Percentiles rank a stretch among this genome's conserved stretches.
phyloP scores from a whole-genome alignment of 192 early-diverging fungal genomes.

The Linnemannia schmuckeri region DNA sequence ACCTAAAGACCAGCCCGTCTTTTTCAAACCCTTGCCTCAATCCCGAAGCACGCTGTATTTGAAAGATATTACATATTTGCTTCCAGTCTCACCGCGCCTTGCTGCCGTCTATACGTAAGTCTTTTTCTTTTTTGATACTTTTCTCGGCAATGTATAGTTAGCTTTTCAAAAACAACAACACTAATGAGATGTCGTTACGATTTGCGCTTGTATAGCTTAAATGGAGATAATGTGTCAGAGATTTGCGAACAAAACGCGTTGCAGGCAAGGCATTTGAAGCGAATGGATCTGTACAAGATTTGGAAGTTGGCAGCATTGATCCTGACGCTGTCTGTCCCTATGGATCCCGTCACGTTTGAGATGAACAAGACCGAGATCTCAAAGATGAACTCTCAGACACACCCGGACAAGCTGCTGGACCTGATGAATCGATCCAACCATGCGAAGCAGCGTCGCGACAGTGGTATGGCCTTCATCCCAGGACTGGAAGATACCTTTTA shows the following conservation, averaged over 20 bases:
- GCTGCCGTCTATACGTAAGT: conserved; percentile 74
- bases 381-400: conserved; percentile 48
- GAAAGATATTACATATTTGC: conserved; percentile 66
- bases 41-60: conserved; percentile 59
- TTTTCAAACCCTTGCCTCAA: conserved; percentile 47
- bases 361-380: conserved; percentile 42
- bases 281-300: conserved; percentile 71
- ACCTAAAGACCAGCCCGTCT: conserved; percentile 35
- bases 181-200: not conserved
- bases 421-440: conserved; percentile 42
- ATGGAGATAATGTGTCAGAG: conserved; percentile 66
- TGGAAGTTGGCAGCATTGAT: conserved; percentile 77
- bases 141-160: not conserved
- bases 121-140: conserved; percentile 4
- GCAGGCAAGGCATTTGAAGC: conserved; percentile 59
- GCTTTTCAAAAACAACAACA: too few relatives aligned
- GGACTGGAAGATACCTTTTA: conserved; percentile 52
- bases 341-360: conserved; percentile 54
- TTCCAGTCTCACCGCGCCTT: conserved; percentile 70
- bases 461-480: conserved; percentile 53
- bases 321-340: conserved; percentile 63
- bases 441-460: conserved; percentile 59
- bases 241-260: conserved; percentile 75
- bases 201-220: conserved; percentile 55
- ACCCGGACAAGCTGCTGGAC: conserved; percentile 39